phyloP scores from a whole-genome alignment of 805 yeast species.

The Cyberlindnera nakhonratchasimensis region DNA sequence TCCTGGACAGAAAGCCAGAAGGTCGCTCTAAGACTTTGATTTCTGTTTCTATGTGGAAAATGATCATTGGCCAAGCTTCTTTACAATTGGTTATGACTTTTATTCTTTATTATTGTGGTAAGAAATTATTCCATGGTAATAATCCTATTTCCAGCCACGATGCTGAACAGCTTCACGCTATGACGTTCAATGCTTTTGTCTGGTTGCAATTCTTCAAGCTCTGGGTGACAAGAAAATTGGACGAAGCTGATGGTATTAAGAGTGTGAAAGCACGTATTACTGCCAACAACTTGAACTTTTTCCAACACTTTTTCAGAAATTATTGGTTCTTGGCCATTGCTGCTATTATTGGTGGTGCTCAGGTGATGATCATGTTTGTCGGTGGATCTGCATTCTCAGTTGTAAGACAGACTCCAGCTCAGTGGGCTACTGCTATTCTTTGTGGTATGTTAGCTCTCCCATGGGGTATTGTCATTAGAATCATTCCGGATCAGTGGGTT shows the following conservation, averaged over 20 bases:
- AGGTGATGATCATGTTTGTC: conserved; percentile 87
- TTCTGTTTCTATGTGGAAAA: conserved; percentile 94
- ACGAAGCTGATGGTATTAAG: conserved; percentile 72
- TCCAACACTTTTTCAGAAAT: conserved; percentile 77
- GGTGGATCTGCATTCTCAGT: conserved; percentile 96
- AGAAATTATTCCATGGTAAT: conserved; percentile 47
- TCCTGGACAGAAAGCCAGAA: conserved; percentile 77
- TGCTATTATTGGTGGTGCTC: conserved; percentile 74
- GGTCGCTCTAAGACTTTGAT: conserved; percentile 79
- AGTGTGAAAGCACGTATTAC: conserved; percentile 57
- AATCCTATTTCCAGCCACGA: conserved; percentile 38
- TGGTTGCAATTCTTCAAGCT: conserved; percentile 97
- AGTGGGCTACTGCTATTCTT: conserved; percentile 60
- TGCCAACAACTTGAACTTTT: conserved; percentile 69
- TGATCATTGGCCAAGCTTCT: conserved; percentile 85
- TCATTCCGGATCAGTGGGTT: conserved; percentile 79
- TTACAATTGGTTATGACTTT: conserved; percentile 81
- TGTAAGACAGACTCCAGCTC: conserved; percentile 70
- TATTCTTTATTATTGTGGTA: conserved; percentile 76
- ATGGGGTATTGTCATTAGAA: conserved; percentile 69
- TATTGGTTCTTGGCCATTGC: conserved; percentile 76
- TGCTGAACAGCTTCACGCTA: conserved; percentile 62
- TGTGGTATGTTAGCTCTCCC: conserved; percentile 46
- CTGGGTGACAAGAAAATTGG: conserved; percentile 85
- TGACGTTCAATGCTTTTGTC: conserved; percentile 94